A percentile compares a stretch with the other conserved stretches of the same genome.
phyloP scores from a whole-genome alignment of 2,329 filamentous ascomycete species.

The Diaporthe humulicola region DNA sequence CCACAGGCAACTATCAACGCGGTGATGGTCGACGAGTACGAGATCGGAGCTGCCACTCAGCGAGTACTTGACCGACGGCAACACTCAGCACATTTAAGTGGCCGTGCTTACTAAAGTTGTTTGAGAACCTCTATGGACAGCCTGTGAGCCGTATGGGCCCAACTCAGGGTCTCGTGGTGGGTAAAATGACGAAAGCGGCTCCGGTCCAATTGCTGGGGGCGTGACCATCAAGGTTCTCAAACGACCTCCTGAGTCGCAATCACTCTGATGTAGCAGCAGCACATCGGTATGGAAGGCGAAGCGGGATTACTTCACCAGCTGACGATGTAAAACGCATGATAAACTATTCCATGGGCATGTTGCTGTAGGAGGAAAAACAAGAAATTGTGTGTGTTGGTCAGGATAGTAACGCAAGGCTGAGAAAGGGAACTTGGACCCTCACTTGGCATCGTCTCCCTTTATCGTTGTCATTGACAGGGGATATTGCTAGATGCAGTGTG shows the following conservation, averaged over 20 bases:
- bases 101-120: background rate
- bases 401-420: background rate
- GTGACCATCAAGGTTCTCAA: conserved; percentile 21
- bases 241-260: background rate
- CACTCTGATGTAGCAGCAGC: background rate
- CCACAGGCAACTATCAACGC: no score
- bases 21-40: no score
- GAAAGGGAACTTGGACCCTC: background rate
- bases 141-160: background rate
- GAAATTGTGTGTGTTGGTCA: background rate
- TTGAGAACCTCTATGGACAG: conserved; percentile 16
- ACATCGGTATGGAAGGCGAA: background rate
- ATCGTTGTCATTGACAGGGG: no score
- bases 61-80: no score
- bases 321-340: no score
- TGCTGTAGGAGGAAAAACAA: background rate
- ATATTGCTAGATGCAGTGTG: background rate
- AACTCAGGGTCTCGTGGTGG: background rate
- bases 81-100: no score
- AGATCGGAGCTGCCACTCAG: no score
- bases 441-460: background rate
- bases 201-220: background rate
- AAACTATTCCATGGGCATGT: background rate
- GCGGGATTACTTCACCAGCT: accelerated
- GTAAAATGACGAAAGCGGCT: conserved; percentile 9